These are phyloP conservation scores for Allium sativum DNA, from an alignment of 106 monocot species.

Conservation along the genomic window DNA sequence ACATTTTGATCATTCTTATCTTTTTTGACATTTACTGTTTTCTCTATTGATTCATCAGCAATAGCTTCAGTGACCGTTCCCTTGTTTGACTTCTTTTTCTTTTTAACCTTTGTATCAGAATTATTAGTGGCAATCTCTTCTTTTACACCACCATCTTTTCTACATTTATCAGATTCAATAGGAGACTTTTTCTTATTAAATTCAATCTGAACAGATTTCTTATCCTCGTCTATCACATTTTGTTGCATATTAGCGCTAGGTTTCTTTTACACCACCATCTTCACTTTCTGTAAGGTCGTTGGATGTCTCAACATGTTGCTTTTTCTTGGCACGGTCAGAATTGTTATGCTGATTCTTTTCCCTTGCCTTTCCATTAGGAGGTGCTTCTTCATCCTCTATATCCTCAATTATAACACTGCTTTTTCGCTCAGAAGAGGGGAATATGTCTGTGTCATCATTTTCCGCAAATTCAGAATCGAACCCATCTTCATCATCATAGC, in stretches of 20 bases:
- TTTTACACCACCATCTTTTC: background rate
- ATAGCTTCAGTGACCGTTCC: slow-evolving; percentile 10
- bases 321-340: slow-evolving; percentile 33
- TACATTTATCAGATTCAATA: slow-evolving; percentile 6
- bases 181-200: slow-evolving; percentile 43
- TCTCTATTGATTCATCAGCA: slow-evolving; percentile 5
- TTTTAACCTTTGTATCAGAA: slow-evolving; percentile 18
- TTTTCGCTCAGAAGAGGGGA: slow-evolving; percentile 32
- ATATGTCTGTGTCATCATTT: slow-evolving; percentile 39
- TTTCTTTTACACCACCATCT: slow-evolving; percentile 94
- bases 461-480: slow-evolving; percentile 69
- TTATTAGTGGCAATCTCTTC: background rate
- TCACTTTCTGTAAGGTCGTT: slow-evolving; percentile 49
- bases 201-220: slow-evolving; percentile 9
- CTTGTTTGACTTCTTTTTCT: slow-evolving; percentile 27
- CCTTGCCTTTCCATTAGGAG: slow-evolving; percentile 24
- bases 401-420: slow-evolving; percentile 89
- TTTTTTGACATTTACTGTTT: slow-evolving; percentile 2
- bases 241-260: slow-evolving; percentile 9
- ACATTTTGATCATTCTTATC: slow-evolving; percentile 8
- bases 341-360: slow-evolving; percentile 20
- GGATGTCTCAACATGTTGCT: slow-evolving; percentile 29
- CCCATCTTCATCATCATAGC: slow-evolving; percentile 37
- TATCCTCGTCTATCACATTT: slow-evolving; percentile 1
- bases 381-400: slow-evolving; percentile 65